These are phyloP conservation scores for Neurospora sp. DNA, from an alignment of 495 filamentous ascomycete species.

Conservation along the genomic window DNA sequence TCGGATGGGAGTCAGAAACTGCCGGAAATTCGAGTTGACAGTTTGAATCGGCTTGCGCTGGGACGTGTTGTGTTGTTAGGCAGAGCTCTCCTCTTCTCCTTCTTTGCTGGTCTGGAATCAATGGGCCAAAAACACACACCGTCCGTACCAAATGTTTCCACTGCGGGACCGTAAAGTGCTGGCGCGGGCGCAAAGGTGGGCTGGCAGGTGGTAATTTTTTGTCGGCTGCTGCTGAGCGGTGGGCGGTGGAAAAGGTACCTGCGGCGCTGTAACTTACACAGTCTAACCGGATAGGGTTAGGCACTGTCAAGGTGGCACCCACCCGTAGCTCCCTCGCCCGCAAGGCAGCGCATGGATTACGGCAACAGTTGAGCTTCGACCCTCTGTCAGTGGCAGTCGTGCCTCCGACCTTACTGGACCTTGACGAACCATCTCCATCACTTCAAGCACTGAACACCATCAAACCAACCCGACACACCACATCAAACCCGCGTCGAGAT, in stretches of 20 bases:
- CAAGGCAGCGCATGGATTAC: conserved; percentile 29
- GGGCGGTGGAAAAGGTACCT: not conserved
- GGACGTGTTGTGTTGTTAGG: conserved; percentile 5
- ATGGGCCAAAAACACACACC: not conserved
- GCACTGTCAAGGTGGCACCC: not conserved
- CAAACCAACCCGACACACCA: conserved; percentile 6
- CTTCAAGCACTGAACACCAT: not conserved
- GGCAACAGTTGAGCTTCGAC: conserved; percentile 18
- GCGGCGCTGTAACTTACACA: not conserved
- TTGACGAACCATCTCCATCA: conserved; percentile 15
- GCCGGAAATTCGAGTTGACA: conserved; percentile 5
- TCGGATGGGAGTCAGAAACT: not conserved
- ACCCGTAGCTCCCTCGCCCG: conserved; percentile 4
- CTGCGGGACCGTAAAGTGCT: not conserved
- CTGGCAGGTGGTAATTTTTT: conserved; percentile 18
- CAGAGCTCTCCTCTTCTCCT: conserved; percentile 14
- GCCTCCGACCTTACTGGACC: conserved; percentile 1
- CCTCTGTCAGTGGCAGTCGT: conserved; percentile 1
- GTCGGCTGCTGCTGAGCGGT: conserved; percentile 12
- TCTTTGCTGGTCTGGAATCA: not conserved
- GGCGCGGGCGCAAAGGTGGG: conserved; percentile 14
- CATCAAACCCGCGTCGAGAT: not conserved
- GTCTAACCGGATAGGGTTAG: not conserved
- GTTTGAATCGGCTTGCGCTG: conserved; percentile 2
- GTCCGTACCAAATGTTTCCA: not conserved